Evolutionary conservation across 129 eudicot species (phyloP), one percentile per base, ranked within the genome.

Genomic region (Lactuca sativa): DNA sequence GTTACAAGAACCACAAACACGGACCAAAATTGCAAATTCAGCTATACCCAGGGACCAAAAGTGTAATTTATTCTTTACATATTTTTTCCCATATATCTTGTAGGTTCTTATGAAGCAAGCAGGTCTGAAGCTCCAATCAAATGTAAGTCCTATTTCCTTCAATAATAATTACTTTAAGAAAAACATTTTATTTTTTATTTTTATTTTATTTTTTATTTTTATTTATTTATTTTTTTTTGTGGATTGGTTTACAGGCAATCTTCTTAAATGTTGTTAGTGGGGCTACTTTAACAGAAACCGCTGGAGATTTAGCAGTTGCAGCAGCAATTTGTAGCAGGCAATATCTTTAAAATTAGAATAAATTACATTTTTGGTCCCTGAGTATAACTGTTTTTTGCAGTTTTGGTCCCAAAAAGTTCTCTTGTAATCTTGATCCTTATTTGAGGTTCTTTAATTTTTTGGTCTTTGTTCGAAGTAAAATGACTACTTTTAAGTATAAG

Each of bases 321-420:
- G 99, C 97, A 6, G 96, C 99, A 72, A 87, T 95, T 63, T 95
- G 99, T 79, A 90, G 99, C 92, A 87, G 97, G 97, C 72, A 79
- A 25, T 25, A 25, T 25, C 30, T 25, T 25, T 25, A 25, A 25
- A 25, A 25, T 25, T 25, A 25, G 30, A 25, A 25, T 25, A 1
- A 25, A 25, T 25, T 25, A 25, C 30, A 25, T 25, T 25, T 25
- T 25, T 25, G 30, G 30, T 25, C 30, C 30, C 30, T 25, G 30
- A 25, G 30, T 25, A 25, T 25, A 25, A 25, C 30, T 25, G 30
- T 25, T 25, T 25, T 25, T 67, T 18, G n/a, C 58, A 11, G 4
- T 43, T 43, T 43, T 9, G 12, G 49, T 43, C 49, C 49, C 14
- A 8, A 9, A 43, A 9, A 8, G 3, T 43, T 43, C 3, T 43